phyloP scores from a whole-genome alignment of 1,284 basidiomycete species.

The Somion occarium region DNA sequence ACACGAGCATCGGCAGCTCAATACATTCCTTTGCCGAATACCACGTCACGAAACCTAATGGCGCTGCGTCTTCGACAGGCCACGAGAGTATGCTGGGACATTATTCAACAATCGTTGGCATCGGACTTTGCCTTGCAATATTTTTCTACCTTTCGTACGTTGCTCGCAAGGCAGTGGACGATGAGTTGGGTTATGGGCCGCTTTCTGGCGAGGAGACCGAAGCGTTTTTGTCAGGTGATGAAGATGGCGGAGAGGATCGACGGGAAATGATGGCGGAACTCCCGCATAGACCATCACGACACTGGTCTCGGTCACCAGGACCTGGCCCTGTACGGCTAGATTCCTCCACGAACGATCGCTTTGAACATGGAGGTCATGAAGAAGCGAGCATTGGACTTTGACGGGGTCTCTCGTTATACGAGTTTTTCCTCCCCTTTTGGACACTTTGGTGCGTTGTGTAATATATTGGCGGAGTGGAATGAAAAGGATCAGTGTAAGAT shows the following conservation, averaged over 20 bases:
- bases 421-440: not conserved
- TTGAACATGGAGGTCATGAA: constrained; percentile 13
- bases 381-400: constrained; percentile 17
- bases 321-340: not conserved
- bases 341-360: constrained; percentile 11
- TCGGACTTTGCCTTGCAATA: constrained; percentile 69
- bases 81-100: constrained; percentile 48
- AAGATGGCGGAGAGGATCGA: constrained; percentile 31
- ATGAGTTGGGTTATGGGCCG: constrained; percentile 60
- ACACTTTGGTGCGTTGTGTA: not conserved
- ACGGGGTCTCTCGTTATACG: not conserved
- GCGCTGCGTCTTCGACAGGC: constrained; percentile 30
- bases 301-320: not conserved
- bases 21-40: constrained; percentile 79
- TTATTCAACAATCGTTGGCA: constrained; percentile 65
- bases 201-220: constrained; percentile 30
- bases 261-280: constrained; percentile 34
- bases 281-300: constrained; percentile 15
- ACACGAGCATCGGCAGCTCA: constrained; percentile 77
- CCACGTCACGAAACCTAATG: constrained; percentile 35
- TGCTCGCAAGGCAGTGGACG: constrained; percentile 77
- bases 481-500: not conserved
- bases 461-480: not conserved
- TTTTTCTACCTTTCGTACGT: constrained; percentile 77
- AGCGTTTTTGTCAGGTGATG: constrained; percentile 32